Base-by-base conservation (phyloP, 768 basidiomycete species). In the Tephrocybe sp. region DNA sequence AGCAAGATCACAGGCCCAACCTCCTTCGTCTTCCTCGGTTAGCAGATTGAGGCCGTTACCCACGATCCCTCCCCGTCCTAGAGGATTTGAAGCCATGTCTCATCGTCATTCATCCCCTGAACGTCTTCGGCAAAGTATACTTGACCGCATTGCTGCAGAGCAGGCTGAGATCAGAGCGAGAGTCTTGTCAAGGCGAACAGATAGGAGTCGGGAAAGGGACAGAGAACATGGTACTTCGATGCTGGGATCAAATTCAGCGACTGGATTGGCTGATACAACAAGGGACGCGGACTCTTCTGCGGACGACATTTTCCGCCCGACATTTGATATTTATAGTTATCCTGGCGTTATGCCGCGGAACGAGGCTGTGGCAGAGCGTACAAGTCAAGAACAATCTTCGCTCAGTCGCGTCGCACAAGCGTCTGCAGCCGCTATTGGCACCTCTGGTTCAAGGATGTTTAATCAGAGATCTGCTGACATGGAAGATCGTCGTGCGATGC, bases 131-230 rank as follows among this genome's bases (percentile, higher is more conserved):
- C 41, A 25, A n/a, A 42, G 38, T 13, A 31, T 15, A n/a, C 40
- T 27, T n/a, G n/a, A 16, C 30, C 16, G 38, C 5, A 21, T 34
- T 7, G 43, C 11, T 71, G 30, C 42, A 18, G 36, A 27, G 12
- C 27, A 42, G 15, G 43, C 37, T 3, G 22, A 24, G n/a, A 22
- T 25, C 19, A 46, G 45, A 22, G 45, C 45, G 6, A 25, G 33
- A 30, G 22, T 37, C 9, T 46, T 46, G 2, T 23, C 18, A 19
- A 31, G 8, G 7, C 43, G 13, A 10, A 8, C 23, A 16, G 34
- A 43, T 8, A 23, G 31, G 18, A n/a, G 8, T 25, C 18, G 8
- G 7, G 27, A 36, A 24, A 16, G 23, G 18, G 39, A 41, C 12
- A 42, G 39, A 16, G 48, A 24, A 12, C 37, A 4, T n/a, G 8